Percentiles rank a stretch among this genome's conserved stretches.
phyloP scores from a whole-genome alignment of 148 eudicot species.

The Talinum fruticosum region DNA sequence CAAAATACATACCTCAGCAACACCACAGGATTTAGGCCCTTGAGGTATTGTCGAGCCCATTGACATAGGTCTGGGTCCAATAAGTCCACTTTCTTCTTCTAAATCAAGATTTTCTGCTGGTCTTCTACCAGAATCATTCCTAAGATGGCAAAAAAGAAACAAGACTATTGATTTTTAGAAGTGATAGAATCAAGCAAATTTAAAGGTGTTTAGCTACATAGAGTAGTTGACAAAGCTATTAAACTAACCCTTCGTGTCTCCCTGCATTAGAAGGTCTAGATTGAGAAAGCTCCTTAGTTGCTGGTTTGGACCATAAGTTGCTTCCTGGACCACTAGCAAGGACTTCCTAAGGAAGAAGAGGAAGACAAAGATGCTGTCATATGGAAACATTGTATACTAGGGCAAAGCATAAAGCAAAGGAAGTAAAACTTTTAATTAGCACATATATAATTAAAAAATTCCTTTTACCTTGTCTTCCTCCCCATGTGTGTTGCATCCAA shows the following conservation, averaged over 20 bases:
- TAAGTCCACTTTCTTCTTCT: conserved; percentile 3
- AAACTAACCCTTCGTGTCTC: conserved; percentile 57
- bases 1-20: conserved; percentile 28
- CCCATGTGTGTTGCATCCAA: conserved; percentile 12
- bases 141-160: background rate
- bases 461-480: conserved; percentile 34
- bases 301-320: conserved; percentile 16
- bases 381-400: background rate
- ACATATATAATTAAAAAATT: background rate
- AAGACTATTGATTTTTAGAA: background rate
- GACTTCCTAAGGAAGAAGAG: conserved; percentile 30
- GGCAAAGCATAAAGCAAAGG: background rate
- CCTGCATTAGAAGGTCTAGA: conserved; percentile 24
- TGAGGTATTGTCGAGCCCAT: conserved; percentile 10
- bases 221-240: background rate
- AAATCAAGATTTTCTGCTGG: background rate
- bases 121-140: conserved; percentile 2
- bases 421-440: background rate
- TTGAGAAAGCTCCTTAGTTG: conserved; percentile 9
- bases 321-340: conserved; percentile 11
- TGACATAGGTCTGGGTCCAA: background rate
- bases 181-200: background rate
- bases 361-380: background rate
- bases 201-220: background rate
- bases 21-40: conserved; percentile 19